Evolutionary conservation across 2,329 filamentous ascomycete genomes (phyloP).

Genomic region (Xylariales sp.): DNA sequence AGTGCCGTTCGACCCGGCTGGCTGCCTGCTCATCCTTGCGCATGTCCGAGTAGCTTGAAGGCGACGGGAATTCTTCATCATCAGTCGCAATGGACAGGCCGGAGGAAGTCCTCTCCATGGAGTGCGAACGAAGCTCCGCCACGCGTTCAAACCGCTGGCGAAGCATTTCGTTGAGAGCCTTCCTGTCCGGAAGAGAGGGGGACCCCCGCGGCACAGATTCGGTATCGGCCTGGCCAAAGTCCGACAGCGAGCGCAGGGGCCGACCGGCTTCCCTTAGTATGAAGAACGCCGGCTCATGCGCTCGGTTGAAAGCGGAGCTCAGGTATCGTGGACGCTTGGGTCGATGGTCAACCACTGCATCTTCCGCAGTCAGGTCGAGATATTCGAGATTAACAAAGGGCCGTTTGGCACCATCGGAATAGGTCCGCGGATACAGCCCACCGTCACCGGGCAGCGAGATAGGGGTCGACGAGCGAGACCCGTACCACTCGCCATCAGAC

Average conservation of each 20-base stretch:
- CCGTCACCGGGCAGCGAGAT: slow-evolving; percentile 19
- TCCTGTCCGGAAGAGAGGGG: slow-evolving; percentile 10
- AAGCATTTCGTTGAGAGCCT: neutral
- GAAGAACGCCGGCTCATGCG: slow-evolving; percentile 22
- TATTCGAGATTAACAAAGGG: slow-evolving; percentile 30
- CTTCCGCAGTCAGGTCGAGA: slow-evolving; percentile 21
- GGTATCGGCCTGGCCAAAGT: slow-evolving; percentile 19
- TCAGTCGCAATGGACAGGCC: slow-evolving; percentile 44
- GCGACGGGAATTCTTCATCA: slow-evolving; percentile 14
- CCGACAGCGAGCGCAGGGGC: slow-evolving; percentile 9
- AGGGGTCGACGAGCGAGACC: slow-evolving; percentile 27
- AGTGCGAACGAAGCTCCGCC: slow-evolving; percentile 2
- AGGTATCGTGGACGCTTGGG: slow-evolving; percentile 20
- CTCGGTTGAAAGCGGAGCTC: slow-evolving; percentile 12
- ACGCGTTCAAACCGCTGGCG: neutral
- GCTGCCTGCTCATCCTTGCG: slow-evolving; percentile 44
- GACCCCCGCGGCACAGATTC: slow-evolving; percentile 6
- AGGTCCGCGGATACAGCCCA: slow-evolving; percentile 16
- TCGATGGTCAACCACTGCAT: slow-evolving; percentile 34
- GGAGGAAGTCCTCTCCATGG: slow-evolving; percentile 45
- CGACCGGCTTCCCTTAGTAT: slow-evolving; percentile 23
- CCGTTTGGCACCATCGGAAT: slow-evolving; percentile 32
- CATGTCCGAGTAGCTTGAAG: slow-evolving; percentile 30
- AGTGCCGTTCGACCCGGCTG: slow-evolving; percentile 41
- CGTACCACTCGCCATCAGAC: slow-evolving; percentile 29